A percentile compares a stretch with the other conserved stretches of the same genome.
Conservation (phyloP, 768 basidiomycete species). For the Russula griseocarnosa region DNA sequence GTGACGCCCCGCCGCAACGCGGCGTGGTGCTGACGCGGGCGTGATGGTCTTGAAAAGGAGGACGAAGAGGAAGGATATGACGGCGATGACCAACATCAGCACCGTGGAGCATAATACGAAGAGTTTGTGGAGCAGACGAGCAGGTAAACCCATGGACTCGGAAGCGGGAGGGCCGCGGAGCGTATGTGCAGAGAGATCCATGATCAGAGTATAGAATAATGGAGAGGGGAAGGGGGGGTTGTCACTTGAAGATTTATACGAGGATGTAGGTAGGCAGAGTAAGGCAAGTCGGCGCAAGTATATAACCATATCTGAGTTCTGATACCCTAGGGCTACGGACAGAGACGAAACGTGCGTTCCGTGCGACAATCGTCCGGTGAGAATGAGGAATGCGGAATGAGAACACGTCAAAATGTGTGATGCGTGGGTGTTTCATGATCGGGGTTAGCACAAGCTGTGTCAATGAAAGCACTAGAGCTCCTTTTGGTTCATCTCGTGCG, state of each 20-base stretch:
- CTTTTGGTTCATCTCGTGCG: constrained; percentile 18
- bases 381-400: constrained; percentile 16
- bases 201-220: background rate
- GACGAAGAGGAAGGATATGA: constrained; percentile 10
- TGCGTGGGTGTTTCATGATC: constrained; percentile 22
- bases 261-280: background rate
- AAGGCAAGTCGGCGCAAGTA: constrained; percentile 11
- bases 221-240: background rate
- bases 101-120: constrained; percentile 16
- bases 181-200: constrained; percentile 7
- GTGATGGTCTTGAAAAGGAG: constrained; percentile 5
- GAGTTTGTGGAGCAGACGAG: constrained; percentile 7
- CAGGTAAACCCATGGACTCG: background rate
- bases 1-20: background rate
- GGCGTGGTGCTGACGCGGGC: background rate
- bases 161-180: background rate
- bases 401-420: constrained; percentile 21
- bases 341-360: constrained; percentile 19
- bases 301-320: constrained; percentile 15
- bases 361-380: constrained; percentile 23
- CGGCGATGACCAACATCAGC: constrained; percentile 7
- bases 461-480: constrained; percentile 15
- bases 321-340: constrained; percentile 7
- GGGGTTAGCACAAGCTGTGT: constrained; percentile 21
- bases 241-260: background rate